These are phyloP conservation scores for Crucihimalaya himalaica DNA, from an alignment of 345 rosid genomes.

Conservation along the genomic window DNA sequence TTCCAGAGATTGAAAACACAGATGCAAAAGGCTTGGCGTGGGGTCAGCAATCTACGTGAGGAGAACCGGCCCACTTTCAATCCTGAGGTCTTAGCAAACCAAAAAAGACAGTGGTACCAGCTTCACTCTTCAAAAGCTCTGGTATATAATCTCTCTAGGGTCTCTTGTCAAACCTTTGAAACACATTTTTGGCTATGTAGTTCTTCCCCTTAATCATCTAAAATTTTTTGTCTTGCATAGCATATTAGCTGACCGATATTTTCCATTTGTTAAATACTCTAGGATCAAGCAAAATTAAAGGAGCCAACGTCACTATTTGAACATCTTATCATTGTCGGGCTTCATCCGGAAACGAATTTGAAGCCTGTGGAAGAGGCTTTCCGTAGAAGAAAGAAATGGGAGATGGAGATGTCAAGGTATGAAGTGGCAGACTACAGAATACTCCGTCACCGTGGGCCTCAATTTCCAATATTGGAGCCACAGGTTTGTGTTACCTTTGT, in stretches of 20 bases:
- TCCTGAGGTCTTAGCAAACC: conserved; percentile 94
- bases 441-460: conserved; percentile 62
- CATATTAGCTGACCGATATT: conserved; percentile 15
- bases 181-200: conserved; percentile 11
- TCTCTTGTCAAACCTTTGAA: conserved; percentile 20
- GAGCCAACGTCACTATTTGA: conserved; percentile 85
- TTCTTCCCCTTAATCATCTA: conserved; percentile 5
- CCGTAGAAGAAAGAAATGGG: conserved; percentile 84
- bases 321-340: conserved; percentile 86
- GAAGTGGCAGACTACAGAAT: conserved; percentile 54
- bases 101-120: conserved; percentile 98
- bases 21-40: conserved; percentile 89
- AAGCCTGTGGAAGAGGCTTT: conserved; percentile 81
- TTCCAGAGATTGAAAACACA: conserved; percentile 69
- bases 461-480: conserved; percentile 77
- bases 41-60: conserved; percentile 61
- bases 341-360: conserved; percentile 79
- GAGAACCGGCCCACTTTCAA: conserved; percentile 63
- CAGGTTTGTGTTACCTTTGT: conserved; percentile 59
- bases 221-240: not conserved
- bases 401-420: conserved; percentile 59
- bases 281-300: conserved; percentile 68
- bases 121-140: conserved; percentile 74
- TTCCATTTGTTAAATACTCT: conserved; percentile 36
- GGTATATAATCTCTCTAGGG: conserved; percentile 51